Percentiles rank a stretch among this genome's conserved stretches.
Conservation (phyloP, 1,284 basidiomycete genomes). For the Ganoderma resinaceum region DNA sequence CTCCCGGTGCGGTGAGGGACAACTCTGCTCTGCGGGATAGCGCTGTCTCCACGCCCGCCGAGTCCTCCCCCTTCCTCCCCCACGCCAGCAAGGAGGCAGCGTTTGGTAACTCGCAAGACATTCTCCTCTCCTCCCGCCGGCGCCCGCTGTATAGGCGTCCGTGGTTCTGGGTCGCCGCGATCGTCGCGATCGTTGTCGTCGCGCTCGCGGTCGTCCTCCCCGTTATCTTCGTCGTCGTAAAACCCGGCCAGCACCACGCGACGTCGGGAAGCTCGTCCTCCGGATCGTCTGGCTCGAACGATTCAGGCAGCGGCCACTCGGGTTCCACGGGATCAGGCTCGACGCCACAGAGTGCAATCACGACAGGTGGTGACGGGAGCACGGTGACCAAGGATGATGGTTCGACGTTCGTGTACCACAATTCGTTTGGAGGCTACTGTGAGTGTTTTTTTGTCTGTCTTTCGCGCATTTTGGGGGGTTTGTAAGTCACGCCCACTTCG, state of each 20-base stretch:
- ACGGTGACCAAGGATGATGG: conserved; percentile 68
- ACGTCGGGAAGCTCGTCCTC: conserved; percentile 15
- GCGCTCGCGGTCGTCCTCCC: conserved; percentile 49
- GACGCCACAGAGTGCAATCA: conserved; percentile 19
- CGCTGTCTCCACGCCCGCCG: conserved; percentile 18
- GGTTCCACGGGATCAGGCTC: conserved; percentile 25
- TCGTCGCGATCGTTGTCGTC: conserved; percentile 33
- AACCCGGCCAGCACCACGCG: conserved; percentile 40
- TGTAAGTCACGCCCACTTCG: not conserved
- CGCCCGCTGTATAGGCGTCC: conserved; percentile 35
- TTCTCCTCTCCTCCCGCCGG: conserved; percentile 3
- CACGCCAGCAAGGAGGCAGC: conserved; percentile 16
- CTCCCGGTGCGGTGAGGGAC: conserved; percentile 1
- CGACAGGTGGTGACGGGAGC: conserved; percentile 70
- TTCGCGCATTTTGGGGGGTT: not conserved
- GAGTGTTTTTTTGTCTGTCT: conserved; percentile 41
- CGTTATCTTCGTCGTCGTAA: conserved; percentile 49
- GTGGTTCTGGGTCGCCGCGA: conserved; percentile 31
- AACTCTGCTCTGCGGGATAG: conserved; percentile 9
- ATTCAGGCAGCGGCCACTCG: conserved; percentile 5
- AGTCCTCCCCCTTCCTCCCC: conserved; percentile 20
- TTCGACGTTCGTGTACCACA: conserved; percentile 70
- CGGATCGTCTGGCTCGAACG: conserved; percentile 20
- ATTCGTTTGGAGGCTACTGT: conserved; percentile 78
- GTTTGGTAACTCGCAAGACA: conserved; percentile 1